phyloP scores from a whole-genome alignment of 2,329 filamentous ascomycete genomes.

The Paraconiothyrium sp. region DNA sequence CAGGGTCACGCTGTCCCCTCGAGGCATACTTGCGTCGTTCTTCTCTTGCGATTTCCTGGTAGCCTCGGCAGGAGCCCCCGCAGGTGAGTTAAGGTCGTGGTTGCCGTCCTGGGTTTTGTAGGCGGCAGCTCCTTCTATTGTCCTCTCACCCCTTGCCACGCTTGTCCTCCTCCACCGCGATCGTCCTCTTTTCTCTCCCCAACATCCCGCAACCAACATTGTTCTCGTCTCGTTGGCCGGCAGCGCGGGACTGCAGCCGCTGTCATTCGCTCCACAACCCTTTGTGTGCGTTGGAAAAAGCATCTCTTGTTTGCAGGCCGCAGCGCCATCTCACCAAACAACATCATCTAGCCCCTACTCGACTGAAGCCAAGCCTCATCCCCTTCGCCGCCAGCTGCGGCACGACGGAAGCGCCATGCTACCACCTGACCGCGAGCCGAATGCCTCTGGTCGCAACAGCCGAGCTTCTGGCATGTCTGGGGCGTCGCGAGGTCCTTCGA shows the following conservation, averaged over 20 bases:
- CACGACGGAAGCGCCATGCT: conserved; percentile 51
- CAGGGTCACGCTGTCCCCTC: conserved; percentile 1
- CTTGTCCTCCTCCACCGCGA: conserved; percentile 5
- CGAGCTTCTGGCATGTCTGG: conserved; percentile 57
- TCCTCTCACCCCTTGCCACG: conserved; percentile 8
- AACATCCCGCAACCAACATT: conserved; percentile 26
- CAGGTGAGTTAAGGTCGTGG: not conserved
- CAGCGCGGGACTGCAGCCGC: conserved; percentile 15
- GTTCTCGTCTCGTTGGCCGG: conserved; percentile 20
- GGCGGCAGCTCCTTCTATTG: not conserved
- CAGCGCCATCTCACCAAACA: conserved; percentile 15
- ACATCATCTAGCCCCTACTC: conserved; percentile 15
- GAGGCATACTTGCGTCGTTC: not conserved
- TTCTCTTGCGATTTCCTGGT: conserved; percentile 1
- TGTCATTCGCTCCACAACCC: conserved; percentile 5
- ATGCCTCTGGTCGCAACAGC: conserved; percentile 58
- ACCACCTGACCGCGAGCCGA: conserved; percentile 55
- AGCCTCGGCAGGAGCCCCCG: not conserved
- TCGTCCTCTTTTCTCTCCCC: conserved; percentile 17
- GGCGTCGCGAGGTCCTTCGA: conserved; percentile 45
- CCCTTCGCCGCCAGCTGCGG: not conserved
- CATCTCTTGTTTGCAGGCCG: conserved; percentile 12
- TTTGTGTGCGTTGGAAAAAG: conserved; percentile 19
- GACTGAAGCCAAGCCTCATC: conserved; percentile 8
- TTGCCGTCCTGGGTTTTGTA: not conserved